phyloP scores from a whole-genome alignment of 371 early-diverging fungal genomes.

The Mucor velutinosus region DNA sequence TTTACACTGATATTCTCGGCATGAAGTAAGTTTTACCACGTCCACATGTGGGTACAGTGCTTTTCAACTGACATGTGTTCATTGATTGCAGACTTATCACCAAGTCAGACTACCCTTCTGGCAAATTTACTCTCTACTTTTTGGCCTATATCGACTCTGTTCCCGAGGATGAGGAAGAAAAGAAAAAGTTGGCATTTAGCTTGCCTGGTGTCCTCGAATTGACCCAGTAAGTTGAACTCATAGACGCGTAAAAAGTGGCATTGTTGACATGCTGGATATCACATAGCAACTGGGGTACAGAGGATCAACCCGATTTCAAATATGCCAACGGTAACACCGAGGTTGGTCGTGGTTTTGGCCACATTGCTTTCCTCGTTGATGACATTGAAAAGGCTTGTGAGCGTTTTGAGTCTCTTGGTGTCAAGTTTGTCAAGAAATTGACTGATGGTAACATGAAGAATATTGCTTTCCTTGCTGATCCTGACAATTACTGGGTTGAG shows the following conservation, averaged over 20 bases:
- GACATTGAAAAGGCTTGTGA: constrained; percentile 79
- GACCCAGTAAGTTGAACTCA: constrained; percentile 65
- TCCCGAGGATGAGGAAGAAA: constrained; percentile 56
- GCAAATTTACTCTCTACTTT: constrained; percentile 79
- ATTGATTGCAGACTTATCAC: constrained; percentile 50
- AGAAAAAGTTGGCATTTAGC: constrained; percentile 56
- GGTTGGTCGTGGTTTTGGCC: constrained; percentile 75
- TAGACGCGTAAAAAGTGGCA: not conserved
- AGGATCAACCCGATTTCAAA: constrained; percentile 65
- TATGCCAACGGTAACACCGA: constrained; percentile 83
- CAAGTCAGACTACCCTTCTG: constrained; percentile 55
- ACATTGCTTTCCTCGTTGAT: constrained; percentile 82
- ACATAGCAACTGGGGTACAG: constrained; percentile 84
- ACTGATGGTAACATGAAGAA: constrained; percentile 80
- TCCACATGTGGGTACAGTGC: not conserved
- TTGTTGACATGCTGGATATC: not conserved
- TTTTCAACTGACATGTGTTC: not conserved
- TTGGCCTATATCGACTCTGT: constrained; percentile 68
- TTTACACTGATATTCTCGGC: constrained; percentile 79
- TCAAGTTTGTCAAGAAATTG: constrained; percentile 78
- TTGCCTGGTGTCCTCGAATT: constrained; percentile 82
- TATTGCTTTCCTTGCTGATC: constrained; percentile 88
- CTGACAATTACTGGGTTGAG: constrained; percentile 89
- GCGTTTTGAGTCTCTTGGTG: constrained; percentile 71
- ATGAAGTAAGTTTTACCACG: constrained; percentile 68